Conservation (phyloP, 495 filamentous ascomycete species). For the Geopyxis carbonaria region DNA sequence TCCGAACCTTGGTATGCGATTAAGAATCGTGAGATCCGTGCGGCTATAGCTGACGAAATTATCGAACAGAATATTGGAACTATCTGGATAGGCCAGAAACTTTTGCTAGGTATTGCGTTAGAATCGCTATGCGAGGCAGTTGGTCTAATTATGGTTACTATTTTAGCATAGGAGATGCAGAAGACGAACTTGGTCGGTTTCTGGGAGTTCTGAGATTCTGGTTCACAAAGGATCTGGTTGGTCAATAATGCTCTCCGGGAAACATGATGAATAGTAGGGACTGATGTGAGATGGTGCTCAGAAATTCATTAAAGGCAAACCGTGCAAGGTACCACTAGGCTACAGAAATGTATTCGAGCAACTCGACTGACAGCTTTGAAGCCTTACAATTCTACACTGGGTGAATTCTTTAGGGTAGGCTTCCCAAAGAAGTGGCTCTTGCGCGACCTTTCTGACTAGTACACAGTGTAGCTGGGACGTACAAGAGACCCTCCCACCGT, state of each 20-base stretch:
- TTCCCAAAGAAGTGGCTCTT: not conserved
- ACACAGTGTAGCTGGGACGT: conserved; percentile 83
- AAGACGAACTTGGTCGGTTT: conserved; percentile 81
- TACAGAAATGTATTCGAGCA: too few relatives aligned
- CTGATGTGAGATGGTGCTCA: conserved; percentile 18
- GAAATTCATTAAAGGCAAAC: conserved; percentile 97
- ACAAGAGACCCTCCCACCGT: conserved; percentile 36
- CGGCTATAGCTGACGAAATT: too few relatives aligned
- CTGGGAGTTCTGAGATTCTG: conserved; percentile 85
- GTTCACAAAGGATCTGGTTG: conserved; percentile 90
- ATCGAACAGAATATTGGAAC: conserved; percentile 95
- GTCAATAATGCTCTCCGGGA: conserved; percentile 8
- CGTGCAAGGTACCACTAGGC: conserved; percentile 46
- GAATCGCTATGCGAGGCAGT: conserved; percentile 11
- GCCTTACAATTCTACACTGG: conserved; percentile 89
- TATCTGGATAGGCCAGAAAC: conserved; percentile 92
- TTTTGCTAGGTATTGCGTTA: conserved; percentile 52
- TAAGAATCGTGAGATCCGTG: not conserved
- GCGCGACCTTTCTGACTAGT: conserved; percentile 2
- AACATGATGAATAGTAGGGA: not conserved
- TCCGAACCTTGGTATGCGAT: conserved; percentile 58
- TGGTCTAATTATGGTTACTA: conserved; percentile 22
- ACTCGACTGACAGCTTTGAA: conserved; percentile 2
- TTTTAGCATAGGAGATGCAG: conserved; percentile 79
- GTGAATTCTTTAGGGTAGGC: conserved; percentile 90